Conservation (phyloP, 306 rosid genomes). For the Castanospermum australe region DNA sequence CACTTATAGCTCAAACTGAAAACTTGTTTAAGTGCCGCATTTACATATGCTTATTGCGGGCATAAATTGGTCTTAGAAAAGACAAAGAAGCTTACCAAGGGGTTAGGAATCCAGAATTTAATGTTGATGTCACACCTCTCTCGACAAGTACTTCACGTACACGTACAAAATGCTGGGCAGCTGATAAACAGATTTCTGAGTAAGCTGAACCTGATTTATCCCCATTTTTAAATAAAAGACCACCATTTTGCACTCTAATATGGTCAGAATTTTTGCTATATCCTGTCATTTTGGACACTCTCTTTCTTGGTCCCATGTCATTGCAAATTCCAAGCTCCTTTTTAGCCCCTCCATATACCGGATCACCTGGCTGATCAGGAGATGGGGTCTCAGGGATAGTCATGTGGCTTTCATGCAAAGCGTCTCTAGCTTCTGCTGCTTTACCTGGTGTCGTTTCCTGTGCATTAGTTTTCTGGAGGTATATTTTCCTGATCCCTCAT, state of each 20-base stretch:
- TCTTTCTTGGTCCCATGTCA: slow-evolving; percentile 54
- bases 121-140: slow-evolving; percentile 60
- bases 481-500: slow-evolving; percentile 76
- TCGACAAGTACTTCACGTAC: slow-evolving; percentile 79
- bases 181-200: slow-evolving; percentile 61
- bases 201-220: slow-evolving; percentile 63
- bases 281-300: slow-evolving; percentile 53
- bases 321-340: slow-evolving; percentile 50
- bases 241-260: slow-evolving; percentile 43
- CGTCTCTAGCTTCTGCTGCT: slow-evolving; percentile 56
- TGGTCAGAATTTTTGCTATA: slow-evolving; percentile 41
- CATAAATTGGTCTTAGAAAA: neutral
- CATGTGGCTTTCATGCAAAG: slow-evolving; percentile 69
- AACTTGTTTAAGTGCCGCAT: neutral
- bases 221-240: slow-evolving; percentile 44
- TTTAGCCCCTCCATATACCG: slow-evolving; percentile 32
- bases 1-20: slow-evolving; percentile 12
- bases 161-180: slow-evolving; percentile 69
- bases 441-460: slow-evolving; percentile 85
- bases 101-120: slow-evolving; percentile 76
- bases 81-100: slow-evolving; percentile 59
- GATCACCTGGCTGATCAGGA: slow-evolving; percentile 40
- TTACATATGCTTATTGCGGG: slow-evolving; percentile 11
- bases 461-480: slow-evolving; percentile 69
- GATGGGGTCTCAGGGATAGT: slow-evolving; percentile 82